Base-by-base conservation (phyloP, 2,329 filamentous ascomycete species). In the Hypoxylon sp. region DNA sequence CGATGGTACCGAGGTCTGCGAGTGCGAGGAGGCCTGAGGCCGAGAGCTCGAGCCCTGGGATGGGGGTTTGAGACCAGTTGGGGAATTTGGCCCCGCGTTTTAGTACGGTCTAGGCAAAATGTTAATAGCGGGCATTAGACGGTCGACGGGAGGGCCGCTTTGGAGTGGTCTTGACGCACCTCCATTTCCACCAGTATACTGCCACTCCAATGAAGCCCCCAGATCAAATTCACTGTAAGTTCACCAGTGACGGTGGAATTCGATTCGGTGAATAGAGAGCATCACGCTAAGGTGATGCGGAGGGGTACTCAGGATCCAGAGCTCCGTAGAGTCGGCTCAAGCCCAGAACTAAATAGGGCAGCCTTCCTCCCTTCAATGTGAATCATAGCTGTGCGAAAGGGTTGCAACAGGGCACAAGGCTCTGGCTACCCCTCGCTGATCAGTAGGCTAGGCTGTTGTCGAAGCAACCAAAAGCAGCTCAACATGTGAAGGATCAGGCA, bases 1-100 rank as follows among this genome's bases (percentile, higher is more conserved):
- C 85, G 27, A 89, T 81, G 1, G 85, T 88, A 37, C 82, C 81
- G 42, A 90, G 82, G 66, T 90, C 87, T 2, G 88, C 88, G 14
- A 91, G 84, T 6, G 86, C 86, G 22, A 90, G 78, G 7, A 90
- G 82, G 6, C 87, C 88, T 7, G 84, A 83, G 1, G 86, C 83
- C 0, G 84, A 85, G 71, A 87, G 79, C 2, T 81, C 77, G 55
- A 87, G 75, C 25, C 74, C 72, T 1, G 84, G 83, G 14, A 87
- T 82, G 1, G 85, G 85, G 0, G 78, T 82, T 14, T 79, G 78
- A 0, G 79, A 77, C 84, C 85, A 86, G 46, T 80, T 77, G 3
- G 80, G 78, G 64, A 86, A 79, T 1, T 60, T 65, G n/a, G 50
- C 61, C 53, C 68, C 70, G 27, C 76, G 75, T 50, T 73, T 76